Percentiles rank a stretch among this genome's conserved stretches.
Evolutionary conservation across 164 flowering plant species (phyloP).

Genomic region (Hamamelis virginiana): DNA sequence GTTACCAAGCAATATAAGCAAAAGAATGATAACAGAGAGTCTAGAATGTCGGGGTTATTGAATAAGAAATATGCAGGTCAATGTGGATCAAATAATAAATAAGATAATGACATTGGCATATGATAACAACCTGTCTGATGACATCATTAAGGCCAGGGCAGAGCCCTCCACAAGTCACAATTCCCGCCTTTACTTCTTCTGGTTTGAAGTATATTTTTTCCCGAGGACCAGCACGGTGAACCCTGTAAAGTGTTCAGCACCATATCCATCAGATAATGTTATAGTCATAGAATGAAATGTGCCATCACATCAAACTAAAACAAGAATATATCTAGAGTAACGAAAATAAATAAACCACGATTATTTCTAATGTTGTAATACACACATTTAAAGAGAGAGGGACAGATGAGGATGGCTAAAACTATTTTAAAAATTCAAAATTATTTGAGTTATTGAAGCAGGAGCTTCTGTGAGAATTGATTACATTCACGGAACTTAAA

Average conservation of each 20-base stretch:
- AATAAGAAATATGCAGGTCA: too few relatives aligned
- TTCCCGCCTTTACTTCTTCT: constrained; percentile 89
- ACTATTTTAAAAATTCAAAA: too few relatives aligned
- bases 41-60: too few relatives aligned
- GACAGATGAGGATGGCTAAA: too few relatives aligned
- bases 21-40: too few relatives aligned
- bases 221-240: constrained; percentile 93
- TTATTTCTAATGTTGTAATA: too few relatives aligned
- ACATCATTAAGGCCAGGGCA: constrained; percentile 96
- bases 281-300: neutral
- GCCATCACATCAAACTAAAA: neutral
- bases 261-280: constrained; percentile 2
- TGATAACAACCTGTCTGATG: constrained; percentile 66
- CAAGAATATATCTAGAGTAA: too few relatives aligned
- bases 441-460: too few relatives aligned
- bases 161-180: constrained; percentile 91
- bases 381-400: too few relatives aligned
- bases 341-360: too few relatives aligned
- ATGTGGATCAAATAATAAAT: constrained; percentile 4
- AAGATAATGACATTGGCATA: neutral
- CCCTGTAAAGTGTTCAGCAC: constrained; percentile 43
- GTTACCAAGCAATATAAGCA: too few relatives aligned
- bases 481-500: neutral
- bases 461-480: too few relatives aligned
- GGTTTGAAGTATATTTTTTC: constrained; percentile 81